Percentiles rank a stretch among this genome's conserved stretches.
phyloP scores from a whole-genome alignment of 2,329 filamentous ascomycete genomes.

The Cytospora piceicola region DNA sequence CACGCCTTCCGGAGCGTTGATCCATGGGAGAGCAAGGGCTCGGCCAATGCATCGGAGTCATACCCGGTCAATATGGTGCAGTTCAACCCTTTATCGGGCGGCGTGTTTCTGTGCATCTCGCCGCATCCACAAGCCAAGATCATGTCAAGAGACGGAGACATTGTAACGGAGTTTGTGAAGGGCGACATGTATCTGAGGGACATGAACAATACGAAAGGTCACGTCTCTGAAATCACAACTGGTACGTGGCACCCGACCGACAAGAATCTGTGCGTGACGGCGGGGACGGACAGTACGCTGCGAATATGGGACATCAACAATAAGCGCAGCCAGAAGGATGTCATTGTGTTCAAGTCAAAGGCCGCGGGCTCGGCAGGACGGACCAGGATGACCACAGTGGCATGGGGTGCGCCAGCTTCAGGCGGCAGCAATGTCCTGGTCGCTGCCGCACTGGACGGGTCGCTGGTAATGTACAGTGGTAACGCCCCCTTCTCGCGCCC shows the following conservation, averaged over 20 bases:
- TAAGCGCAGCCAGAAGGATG: constrained; percentile 85
- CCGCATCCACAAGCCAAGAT: constrained; percentile 91
- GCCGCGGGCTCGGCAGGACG: constrained; percentile 86
- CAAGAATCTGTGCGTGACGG: constrained; percentile 83
- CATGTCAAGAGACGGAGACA: constrained; percentile 84
- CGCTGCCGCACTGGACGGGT: constrained; percentile 84
- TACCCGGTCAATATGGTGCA: constrained; percentile 86
- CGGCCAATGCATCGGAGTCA: constrained; percentile 73
- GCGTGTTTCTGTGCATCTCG: constrained; percentile 82
- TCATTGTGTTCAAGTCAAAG: constrained; percentile 94
- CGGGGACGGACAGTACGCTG: constrained; percentile 91
- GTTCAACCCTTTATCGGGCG: constrained; percentile 82
- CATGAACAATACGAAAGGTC: constrained; percentile 97
- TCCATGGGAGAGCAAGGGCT: constrained; percentile 75
- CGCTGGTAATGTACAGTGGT: constrained; percentile 88
- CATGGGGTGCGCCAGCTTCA: constrained; percentile 78
- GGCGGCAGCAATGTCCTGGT: constrained; percentile 81
- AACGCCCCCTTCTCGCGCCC: constrained; percentile 85
- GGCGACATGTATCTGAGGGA: constrained; percentile 98
- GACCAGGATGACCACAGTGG: constrained; percentile 90
- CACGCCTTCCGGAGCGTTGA: constrained; percentile 93
- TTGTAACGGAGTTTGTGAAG: constrained; percentile 87
- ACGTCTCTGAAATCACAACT: constrained; percentile 87
- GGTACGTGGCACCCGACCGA: constrained; percentile 91
- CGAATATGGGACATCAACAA: constrained; percentile 97